Percentiles rank a stretch among this genome's conserved stretches.
These are phyloP conservation scores for Triglochin maritima DNA, from an alignment of 106 monocot species.

Conservation along the genomic window DNA sequence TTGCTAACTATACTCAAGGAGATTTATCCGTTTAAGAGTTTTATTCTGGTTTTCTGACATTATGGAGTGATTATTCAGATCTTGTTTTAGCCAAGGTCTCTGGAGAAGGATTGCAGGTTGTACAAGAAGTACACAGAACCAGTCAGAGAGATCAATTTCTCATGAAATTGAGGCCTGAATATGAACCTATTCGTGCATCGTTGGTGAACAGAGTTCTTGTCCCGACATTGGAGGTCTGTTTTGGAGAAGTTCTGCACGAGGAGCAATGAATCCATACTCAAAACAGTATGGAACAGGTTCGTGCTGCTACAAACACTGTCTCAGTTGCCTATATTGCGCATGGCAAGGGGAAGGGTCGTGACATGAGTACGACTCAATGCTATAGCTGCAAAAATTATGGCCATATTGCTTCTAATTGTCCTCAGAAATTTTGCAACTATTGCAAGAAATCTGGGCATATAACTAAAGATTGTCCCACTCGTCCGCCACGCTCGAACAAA, in stretches of 20 bases:
- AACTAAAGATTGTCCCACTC: not conserved
- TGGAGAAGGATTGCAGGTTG: not conserved
- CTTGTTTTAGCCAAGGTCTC: not conserved
- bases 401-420: not conserved
- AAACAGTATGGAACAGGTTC: no score
- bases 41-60: not conserved
- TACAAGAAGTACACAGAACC: constrained; percentile 3
- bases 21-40: not conserved
- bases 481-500: not conserved
- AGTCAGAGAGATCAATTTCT: constrained; percentile 3
- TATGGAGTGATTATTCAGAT: not conserved
- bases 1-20: not conserved
- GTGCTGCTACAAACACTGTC: not conserved
- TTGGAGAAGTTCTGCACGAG: not conserved
- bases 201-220: not conserved
- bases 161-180: constrained; percentile 2
- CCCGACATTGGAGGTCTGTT: not conserved
- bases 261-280: not conserved
- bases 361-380: not conserved
- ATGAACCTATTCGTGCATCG: not conserved
- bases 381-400: constrained; percentile 5
- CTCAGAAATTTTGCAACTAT: not conserved
- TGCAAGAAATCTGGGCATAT: not conserved
- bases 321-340: not conserved
- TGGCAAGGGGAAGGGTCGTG: not conserved